A percentile compares a stretch with the other conserved stretches of the same genome.
phyloP scores from a whole-genome alignment of 2,329 filamentous ascomycete species.

The Tolypocladium pustulatum region DNA sequence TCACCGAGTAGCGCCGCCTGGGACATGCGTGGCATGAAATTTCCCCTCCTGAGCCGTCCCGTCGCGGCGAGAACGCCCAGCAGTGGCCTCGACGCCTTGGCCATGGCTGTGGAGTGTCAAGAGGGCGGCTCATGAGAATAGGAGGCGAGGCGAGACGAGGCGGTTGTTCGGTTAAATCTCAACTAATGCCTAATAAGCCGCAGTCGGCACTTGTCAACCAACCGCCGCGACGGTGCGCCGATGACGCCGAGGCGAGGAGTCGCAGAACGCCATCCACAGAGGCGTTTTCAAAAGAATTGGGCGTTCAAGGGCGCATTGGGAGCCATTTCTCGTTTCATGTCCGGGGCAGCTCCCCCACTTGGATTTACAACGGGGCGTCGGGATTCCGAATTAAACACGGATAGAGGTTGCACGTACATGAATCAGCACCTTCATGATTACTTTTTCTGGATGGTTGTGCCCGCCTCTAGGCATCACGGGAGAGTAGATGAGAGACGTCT shows the following conservation, averaged over 20 bases:
- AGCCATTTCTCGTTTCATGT: not conserved
- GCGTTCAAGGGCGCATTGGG: not conserved
- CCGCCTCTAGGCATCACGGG: not conserved
- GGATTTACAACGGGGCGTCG: not conserved
- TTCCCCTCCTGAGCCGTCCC: conserved; percentile 35
- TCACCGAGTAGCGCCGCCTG: conserved; percentile 29
- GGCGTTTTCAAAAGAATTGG: not conserved
- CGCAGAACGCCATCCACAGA: not conserved
- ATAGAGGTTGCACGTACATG: conserved; percentile 1
- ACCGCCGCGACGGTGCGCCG: not conserved
- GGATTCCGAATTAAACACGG: not conserved
- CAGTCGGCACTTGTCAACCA: not conserved
- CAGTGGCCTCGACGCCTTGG: conserved; percentile 44
- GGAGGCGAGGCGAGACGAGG: too few relatives aligned
- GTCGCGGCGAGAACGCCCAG: conserved; percentile 30
- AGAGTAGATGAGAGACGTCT: not conserved
- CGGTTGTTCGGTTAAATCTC: not conserved
- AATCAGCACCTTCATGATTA: conserved; percentile 3
- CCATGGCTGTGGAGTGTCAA: conserved; percentile 43
- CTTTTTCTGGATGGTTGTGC: not conserved
- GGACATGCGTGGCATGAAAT: conserved; percentile 36
- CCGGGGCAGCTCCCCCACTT: not conserved
- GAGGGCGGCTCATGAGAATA: conserved; percentile 21
- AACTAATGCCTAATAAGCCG: not conserved
- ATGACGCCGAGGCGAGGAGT: too few relatives aligned